Evolutionary conservation across 345 rosid species (phyloP).

Genomic region (Acer campestre): DNA sequence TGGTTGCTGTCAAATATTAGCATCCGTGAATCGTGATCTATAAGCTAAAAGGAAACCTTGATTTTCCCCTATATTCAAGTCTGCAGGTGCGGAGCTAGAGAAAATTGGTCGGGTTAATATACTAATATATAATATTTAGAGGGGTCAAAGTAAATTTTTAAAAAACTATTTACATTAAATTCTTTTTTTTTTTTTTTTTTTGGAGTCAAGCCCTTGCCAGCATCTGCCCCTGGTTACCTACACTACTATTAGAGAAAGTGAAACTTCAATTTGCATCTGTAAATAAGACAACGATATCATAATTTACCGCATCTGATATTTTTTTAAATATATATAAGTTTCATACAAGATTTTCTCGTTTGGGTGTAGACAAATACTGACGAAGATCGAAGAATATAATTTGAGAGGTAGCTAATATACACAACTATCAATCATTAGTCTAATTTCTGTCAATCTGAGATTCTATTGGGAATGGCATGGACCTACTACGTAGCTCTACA

Average conservation of each 20-base stretch:
- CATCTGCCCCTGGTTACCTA: too few species aligned
- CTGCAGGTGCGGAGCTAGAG: too few species aligned
- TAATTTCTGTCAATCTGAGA: constrained; percentile 22
- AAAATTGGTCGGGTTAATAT: too few species aligned
- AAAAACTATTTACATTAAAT: too few species aligned
- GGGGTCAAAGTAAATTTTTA: too few species aligned
- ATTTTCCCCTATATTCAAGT: not conserved
- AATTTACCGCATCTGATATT: too few species aligned
- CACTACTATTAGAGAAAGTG: too few species aligned
- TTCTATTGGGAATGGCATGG: constrained; percentile 16
- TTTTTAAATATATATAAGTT: too few species aligned
- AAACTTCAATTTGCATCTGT: not conserved
- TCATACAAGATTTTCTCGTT: too few species aligned
- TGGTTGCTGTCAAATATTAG: constrained; percentile 23
- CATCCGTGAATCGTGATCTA: constrained; percentile 29
- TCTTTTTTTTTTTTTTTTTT: too few species aligned
- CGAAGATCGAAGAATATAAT: not conserved
- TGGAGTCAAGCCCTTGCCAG: too few species aligned
- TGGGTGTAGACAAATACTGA: not conserved
- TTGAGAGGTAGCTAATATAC: not conserved
- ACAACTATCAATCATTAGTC: constrained; percentile 11
- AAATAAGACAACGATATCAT: not conserved
- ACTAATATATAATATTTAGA: too few species aligned
- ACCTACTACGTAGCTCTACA: constrained; percentile 21
- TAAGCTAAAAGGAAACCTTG: constrained; percentile 23